A percentile compares a stretch with the other conserved stretches of the same genome.
Conservation (phyloP, 2,329 filamentous ascomycete genomes). For the Phoma sp. region DNA sequence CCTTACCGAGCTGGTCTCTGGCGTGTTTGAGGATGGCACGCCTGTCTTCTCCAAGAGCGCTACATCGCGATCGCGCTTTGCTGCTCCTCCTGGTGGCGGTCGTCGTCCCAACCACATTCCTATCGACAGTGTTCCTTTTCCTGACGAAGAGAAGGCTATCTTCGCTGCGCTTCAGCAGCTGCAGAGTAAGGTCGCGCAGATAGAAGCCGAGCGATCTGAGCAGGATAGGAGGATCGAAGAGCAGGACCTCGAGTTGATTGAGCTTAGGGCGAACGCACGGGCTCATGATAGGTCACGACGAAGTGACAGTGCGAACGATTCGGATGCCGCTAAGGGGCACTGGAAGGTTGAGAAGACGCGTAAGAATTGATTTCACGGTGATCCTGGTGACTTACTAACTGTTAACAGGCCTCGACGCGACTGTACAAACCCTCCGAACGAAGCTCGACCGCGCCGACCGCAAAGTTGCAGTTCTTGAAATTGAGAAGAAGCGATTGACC, state of each 20-base stretch:
- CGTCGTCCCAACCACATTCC: slow-evolving; percentile 52
- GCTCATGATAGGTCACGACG: slow-evolving; percentile 51
- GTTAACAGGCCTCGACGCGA: slow-evolving; percentile 62
- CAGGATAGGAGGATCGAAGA: slow-evolving; percentile 58
- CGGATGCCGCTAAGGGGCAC: slow-evolving; percentile 49
- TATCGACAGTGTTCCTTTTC: slow-evolving; percentile 63
- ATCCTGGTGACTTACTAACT: slow-evolving; percentile 23
- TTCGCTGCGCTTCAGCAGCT: slow-evolving; percentile 67
- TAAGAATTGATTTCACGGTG: slow-evolving; percentile 50
- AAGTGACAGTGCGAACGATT: slow-evolving; percentile 60
- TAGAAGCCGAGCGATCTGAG: slow-evolving; percentile 64
- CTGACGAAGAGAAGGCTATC: slow-evolving; percentile 68
- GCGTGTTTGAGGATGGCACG: slow-evolving; percentile 64
- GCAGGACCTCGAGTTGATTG: slow-evolving; percentile 60
- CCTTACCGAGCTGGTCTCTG: slow-evolving; percentile 67
- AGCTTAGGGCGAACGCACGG: slow-evolving; percentile 57
- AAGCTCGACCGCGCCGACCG: slow-evolving; percentile 69
- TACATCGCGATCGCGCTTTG: slow-evolving; percentile 63
- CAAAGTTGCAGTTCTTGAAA: slow-evolving; percentile 68
- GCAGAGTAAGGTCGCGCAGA: slow-evolving; percentile 63
- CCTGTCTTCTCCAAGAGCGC: slow-evolving; percentile 62
- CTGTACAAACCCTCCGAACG: slow-evolving; percentile 66
- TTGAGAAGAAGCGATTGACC: slow-evolving; percentile 67
- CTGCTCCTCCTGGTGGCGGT: slow-evolving; percentile 50
- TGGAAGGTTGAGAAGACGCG: slow-evolving; percentile 62